Conservation (phyloP, 1,139 yeast species). For the Entelexis sorbosivorans region DNA sequence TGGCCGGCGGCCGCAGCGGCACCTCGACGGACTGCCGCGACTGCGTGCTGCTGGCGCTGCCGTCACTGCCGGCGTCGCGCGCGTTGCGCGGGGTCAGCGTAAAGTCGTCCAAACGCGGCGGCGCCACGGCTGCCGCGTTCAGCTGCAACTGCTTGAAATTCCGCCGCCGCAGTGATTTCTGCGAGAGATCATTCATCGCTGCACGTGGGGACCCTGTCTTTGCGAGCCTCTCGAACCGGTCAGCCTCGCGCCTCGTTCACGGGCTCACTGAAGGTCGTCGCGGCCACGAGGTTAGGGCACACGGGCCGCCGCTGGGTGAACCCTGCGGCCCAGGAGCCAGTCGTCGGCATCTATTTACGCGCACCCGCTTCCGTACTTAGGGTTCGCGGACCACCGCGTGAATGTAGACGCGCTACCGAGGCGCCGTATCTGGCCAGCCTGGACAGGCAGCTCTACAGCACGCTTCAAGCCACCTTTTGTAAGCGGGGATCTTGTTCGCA, state of each 20-base stretch:
- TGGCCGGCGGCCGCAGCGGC: constrained; percentile 2
- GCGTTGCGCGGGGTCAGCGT: not conserved
- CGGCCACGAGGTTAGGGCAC: not conserved
- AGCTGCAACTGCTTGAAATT: constrained; percentile 64
- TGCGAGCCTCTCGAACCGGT: too few relatives aligned
- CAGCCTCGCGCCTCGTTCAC: too few relatives aligned
- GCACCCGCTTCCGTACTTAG: not conserved
- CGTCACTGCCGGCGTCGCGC: not conserved
- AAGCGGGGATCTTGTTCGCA: not conserved
- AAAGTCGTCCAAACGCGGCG: constrained; percentile 6
- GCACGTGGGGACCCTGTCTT: too few relatives aligned
- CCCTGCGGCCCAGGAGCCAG: not conserved
- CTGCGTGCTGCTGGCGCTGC: not conserved
- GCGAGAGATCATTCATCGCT: not conserved
- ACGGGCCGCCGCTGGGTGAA: not conserved
- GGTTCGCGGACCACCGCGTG: not conserved
- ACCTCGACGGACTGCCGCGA: not conserved
- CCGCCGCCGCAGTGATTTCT: constrained; percentile 48
- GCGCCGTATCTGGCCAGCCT: not conserved
- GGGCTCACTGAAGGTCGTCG: not conserved
- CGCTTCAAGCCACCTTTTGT: too few relatives aligned
- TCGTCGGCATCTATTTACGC: not conserved
- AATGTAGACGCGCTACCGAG: not conserved
- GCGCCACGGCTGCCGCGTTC: constrained; percentile 25
- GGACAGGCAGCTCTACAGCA: too few relatives aligned